Conservation (phyloP, 1,284 basidiomycete genomes). For the Pterula multifida region DNA sequence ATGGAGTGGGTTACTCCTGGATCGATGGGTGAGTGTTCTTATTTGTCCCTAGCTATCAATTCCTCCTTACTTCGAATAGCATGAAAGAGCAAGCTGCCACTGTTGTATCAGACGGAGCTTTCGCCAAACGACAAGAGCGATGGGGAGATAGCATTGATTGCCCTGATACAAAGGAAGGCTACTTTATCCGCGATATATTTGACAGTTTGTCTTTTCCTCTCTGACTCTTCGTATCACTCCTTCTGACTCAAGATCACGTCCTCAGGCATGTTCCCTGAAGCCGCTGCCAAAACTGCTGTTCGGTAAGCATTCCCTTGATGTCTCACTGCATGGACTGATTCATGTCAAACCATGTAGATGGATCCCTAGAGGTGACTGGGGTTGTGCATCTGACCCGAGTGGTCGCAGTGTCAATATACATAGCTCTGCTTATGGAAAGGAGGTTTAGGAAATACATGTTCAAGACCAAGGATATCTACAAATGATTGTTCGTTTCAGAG, state of each 20-base stretch:
- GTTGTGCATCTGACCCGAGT: conserved; percentile 88
- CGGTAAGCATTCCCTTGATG: conserved; percentile 36
- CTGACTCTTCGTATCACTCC: conserved; percentile 2
- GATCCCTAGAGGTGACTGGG: conserved; percentile 95
- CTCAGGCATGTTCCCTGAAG: conserved; percentile 70
- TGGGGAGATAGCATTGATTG: conserved; percentile 60
- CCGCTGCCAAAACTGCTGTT: conserved; percentile 89
- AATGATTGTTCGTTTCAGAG: neutral
- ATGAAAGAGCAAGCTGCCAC: conserved; percentile 84
- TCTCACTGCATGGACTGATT: no score
- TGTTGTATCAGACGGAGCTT: conserved; percentile 72
- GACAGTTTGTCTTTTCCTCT: conserved; percentile 41
- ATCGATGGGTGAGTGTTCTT: conserved; percentile 72
- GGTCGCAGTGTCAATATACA: conserved; percentile 94
- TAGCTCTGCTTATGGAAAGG: conserved; percentile 70
- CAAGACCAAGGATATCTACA: neutral
- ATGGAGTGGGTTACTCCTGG: conserved; percentile 99
- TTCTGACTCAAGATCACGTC: conserved; percentile 8
- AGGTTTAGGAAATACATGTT: conserved; percentile 4
- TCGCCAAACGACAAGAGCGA: conserved; percentile 64
- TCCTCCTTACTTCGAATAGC: conserved; percentile 23
- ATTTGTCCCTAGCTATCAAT: conserved; percentile 5
- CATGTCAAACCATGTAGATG: conserved; percentile 57
- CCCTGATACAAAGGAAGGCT: conserved; percentile 97
- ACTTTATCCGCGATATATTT: conserved; percentile 90